phyloP scores from a whole-genome alignment of 345 rosid species.

The Arabidopsis thaliana region DNA sequence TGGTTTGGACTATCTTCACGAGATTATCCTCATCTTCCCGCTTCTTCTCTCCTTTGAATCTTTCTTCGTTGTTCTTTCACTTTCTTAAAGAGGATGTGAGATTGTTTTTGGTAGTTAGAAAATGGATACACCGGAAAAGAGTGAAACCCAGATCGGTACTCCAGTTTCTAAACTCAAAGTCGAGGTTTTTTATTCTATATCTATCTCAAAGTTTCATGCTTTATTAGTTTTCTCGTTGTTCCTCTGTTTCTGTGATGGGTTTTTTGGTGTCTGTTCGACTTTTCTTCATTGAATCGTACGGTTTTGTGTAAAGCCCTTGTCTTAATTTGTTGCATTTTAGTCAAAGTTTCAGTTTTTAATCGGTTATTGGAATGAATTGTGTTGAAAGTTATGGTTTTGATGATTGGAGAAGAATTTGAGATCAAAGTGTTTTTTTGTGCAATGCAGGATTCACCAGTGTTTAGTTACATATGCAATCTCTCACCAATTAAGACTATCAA shows the following conservation, averaged over 20 bases:
- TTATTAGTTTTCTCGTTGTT: background rate
- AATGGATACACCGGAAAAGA: constrained; percentile 80
- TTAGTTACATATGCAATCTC: constrained; percentile 70
- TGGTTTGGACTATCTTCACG: constrained; percentile 42
- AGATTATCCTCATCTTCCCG: constrained; percentile 49
- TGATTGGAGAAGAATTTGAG: background rate
- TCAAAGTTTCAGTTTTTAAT: background rate
- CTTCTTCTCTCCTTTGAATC: constrained; percentile 59
- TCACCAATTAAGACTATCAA: constrained; percentile 85
- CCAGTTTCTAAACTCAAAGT: constrained; percentile 59
- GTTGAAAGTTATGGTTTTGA: background rate
- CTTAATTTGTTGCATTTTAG: constrained; percentile 17
- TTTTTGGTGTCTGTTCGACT: constrained; percentile 12
- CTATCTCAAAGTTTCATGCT: background rate
- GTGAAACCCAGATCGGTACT: constrained; percentile 51
- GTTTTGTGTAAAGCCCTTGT: constrained; percentile 3
- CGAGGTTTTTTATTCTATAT: constrained; percentile 53
- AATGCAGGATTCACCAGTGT: constrained; percentile 88
- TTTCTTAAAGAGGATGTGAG: constrained; percentile 1
- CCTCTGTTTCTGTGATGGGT: background rate
- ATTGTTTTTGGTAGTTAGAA: background rate
- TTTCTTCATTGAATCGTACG: background rate
- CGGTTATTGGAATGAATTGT: background rate
- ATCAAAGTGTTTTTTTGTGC: background rate
- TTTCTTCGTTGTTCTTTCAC: background rate